These are phyloP conservation scores for Lagenidium giganteum DNA, from an alignment of 352 stramenopile species.

Conservation along the genomic window DNA sequence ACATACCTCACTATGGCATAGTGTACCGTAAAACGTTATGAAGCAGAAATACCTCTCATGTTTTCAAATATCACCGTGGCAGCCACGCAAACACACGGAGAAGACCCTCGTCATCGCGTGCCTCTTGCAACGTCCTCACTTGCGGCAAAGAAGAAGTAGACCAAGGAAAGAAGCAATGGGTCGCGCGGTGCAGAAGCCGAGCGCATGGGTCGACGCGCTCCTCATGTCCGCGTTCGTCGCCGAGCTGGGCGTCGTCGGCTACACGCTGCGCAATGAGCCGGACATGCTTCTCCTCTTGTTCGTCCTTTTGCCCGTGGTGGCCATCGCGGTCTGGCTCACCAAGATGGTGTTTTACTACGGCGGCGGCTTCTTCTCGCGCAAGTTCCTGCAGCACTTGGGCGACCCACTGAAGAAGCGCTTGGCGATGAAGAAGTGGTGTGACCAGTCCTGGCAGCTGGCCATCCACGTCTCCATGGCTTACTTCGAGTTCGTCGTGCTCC, in stretches of 20 bases:
- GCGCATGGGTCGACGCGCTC: constrained; percentile 55
- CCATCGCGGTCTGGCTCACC: constrained; percentile 63
- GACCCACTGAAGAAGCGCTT: constrained; percentile 77
- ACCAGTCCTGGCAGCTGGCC: constrained; percentile 85
- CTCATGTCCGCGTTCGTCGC: constrained; percentile 50
- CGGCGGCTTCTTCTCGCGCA: constrained; percentile 72
- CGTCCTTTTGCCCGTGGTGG: constrained; percentile 56
- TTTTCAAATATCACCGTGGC: too few relatives aligned
- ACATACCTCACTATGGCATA: too few relatives aligned
- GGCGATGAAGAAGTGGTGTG: constrained; percentile 86
- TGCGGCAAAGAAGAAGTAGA: constrained; percentile 11
- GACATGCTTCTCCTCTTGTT: constrained; percentile 70
- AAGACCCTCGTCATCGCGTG: constrained; percentile 2
- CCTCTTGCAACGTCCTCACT: constrained; percentile 4
- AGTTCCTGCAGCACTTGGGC: constrained; percentile 70
- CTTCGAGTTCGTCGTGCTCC: constrained; percentile 78
- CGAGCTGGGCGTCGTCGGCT: constrained; percentile 55
- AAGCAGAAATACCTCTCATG: too few relatives aligned
- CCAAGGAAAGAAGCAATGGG: constrained; percentile 29
- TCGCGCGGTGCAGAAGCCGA: constrained; percentile 63
- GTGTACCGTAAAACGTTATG: too few relatives aligned
- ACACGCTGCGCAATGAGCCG: constrained; percentile 61
- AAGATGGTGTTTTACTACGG: constrained; percentile 58
- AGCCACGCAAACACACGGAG: neutral
- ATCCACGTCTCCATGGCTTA: constrained; percentile 84